These are phyloP conservation scores for Simplicillium sp. DNA, from an alignment of 2,329 filamentous ascomycete genomes.

Conservation along the genomic window DNA sequence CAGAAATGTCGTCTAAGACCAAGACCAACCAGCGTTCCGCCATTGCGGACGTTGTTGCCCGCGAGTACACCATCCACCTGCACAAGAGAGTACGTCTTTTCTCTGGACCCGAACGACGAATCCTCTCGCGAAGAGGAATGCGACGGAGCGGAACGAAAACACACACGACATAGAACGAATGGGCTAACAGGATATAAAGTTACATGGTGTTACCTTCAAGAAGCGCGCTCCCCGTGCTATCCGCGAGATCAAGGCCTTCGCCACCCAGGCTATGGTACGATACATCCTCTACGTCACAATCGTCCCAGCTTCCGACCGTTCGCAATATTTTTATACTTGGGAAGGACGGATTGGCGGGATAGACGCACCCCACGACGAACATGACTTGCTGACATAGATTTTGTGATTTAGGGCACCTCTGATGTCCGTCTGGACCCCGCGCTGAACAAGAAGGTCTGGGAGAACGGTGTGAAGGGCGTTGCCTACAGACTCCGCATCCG, in stretches of 20 bases:
- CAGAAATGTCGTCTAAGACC: constrained; percentile 32
- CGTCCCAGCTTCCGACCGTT: background rate
- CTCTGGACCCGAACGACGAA: background rate
- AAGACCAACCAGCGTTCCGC: constrained; percentile 64
- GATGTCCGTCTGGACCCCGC: constrained; percentile 98
- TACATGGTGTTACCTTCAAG: constrained; percentile 98
- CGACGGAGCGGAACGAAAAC: constrained; percentile 4
- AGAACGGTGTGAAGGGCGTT: constrained; percentile 97
- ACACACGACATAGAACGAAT: background rate
- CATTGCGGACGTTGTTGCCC: constrained; percentile 97
- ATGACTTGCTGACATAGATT: constrained; percentile 4
- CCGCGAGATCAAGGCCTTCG: constrained; percentile 99
- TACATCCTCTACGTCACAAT: constrained; percentile 5
- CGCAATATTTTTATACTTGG: background rate
- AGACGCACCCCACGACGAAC: too few relatives aligned
- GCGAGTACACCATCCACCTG: constrained; percentile 99
- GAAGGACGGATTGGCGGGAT: too few relatives aligned
- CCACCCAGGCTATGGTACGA: constrained; percentile 90
- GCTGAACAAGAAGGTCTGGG: constrained; percentile 99
- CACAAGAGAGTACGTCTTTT: constrained; percentile 67
- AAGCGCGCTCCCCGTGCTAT: constrained; percentile 97
- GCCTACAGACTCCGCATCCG: constrained; percentile 94
- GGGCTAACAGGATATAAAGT: constrained; percentile 39
- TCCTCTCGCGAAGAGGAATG: background rate
- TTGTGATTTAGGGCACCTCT: constrained; percentile 64